Evolutionary conservation across 106 monocot genomes (phyloP), one percentile per base, ranked within the genome.

Genomic region (Triglochin maritima): DNA sequence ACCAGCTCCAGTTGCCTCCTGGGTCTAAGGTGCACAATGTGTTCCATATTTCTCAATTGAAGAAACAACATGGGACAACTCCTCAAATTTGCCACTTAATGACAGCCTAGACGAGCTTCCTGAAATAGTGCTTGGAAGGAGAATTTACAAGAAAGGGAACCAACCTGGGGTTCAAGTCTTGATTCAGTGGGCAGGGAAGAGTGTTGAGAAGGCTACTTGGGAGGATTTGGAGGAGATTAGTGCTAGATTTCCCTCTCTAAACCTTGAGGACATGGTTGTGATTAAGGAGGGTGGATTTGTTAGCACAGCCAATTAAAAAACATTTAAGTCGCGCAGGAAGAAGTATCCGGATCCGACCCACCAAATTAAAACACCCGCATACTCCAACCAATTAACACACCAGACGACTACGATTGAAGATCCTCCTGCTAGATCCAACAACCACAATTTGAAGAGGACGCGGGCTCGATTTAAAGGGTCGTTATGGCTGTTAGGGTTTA

Each of bases 41-140:
- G 2, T 71, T 71, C 12, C 70, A 71, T 48, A 7, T 60, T 3
- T 69, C 69, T 47, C 47, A 47, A 3, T 44, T 69, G 4, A 17
- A 3, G 3, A 2, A 0, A 17, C 49, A 66, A 14, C 7, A 50
- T 5, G 66, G 16, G 10, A 4, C 7, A n/a, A 7, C 2, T 12
- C 43, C 11, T 0, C 43, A 3, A 63, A 7, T 46, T 12, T 29
- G 29, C 29, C 29, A 29, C 29, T 29, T 29, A 29, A 29, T 29
- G 29, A 29, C 29, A 12, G 0, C 3, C 63, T 46, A 7, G 3
- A 6, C 0, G 0, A 59, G 7, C 17, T 14, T 46, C 10, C 63
- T 2, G 8, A 9, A 10, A 6, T 0, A 47, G 7, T 44, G 0
- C 0, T 63, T 0, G 63, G 46, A 2, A 63, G n/a, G 4, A 63